Conservation (phyloP, 371 early-diverging fungal species). For the Smittium mucronatum region DNA sequence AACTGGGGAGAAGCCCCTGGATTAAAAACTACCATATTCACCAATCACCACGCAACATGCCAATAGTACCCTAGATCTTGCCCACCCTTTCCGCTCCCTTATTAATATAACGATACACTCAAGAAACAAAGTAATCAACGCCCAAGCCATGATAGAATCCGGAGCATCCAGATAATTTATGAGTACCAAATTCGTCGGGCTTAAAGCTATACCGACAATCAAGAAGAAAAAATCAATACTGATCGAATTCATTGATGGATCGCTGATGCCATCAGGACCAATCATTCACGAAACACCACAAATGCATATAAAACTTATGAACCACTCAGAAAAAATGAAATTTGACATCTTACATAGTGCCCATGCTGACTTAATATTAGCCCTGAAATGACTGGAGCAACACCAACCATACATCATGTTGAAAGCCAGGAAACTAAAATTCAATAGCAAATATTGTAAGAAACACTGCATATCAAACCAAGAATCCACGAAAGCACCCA, state of each 20-base stretch:
- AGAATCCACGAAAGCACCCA: too few relatives aligned
- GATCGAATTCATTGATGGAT: neutral
- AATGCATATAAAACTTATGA: too few relatives aligned
- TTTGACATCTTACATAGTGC: neutral
- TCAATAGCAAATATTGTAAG: neutral
- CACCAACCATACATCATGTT: neutral
- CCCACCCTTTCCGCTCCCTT: too few relatives aligned
- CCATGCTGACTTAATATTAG: neutral
- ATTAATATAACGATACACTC: too few relatives aligned
- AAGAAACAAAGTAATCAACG: too few relatives aligned
- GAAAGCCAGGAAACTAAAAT: neutral
- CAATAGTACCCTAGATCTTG: too few relatives aligned
- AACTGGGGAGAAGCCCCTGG: neutral
- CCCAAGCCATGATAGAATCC: neutral
- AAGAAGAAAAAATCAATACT: neutral
- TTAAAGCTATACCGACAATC: neutral
- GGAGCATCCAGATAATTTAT: neutral
- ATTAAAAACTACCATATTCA: neutral
- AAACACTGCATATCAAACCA: neutral
- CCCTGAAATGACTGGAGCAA: neutral
- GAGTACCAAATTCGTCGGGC: neutral
- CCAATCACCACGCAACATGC: too few relatives aligned
- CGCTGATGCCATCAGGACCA: neutral
- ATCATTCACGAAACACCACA: neutral
- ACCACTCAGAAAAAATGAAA: neutral